phyloP scores from a whole-genome alignment of 768 basidiomycete species.

The Serpula lacrymans region DNA sequence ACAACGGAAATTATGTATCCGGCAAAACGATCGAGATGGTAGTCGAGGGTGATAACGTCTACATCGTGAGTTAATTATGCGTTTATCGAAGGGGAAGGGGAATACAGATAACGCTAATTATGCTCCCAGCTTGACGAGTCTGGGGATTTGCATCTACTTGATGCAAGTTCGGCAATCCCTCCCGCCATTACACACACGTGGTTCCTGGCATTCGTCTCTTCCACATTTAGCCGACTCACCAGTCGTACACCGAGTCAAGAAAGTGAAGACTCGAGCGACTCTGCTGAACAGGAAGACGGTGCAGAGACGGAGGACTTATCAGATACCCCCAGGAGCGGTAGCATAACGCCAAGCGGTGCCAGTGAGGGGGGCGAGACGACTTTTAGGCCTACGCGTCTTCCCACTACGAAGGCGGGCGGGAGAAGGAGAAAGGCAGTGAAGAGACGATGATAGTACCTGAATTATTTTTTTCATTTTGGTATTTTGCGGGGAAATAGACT shows the following conservation, averaged over 20 bases:
- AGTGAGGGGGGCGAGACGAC: constrained; percentile 17
- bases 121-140: constrained; percentile 53
- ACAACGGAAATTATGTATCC: constrained; percentile 48
- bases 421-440: constrained; percentile 58
- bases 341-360: constrained; percentile 32
- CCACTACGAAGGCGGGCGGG: constrained; percentile 55
- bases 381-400: constrained; percentile 29
- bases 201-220: constrained; percentile 51
- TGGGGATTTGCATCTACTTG: constrained; percentile 55
- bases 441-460: constrained; percentile 36
- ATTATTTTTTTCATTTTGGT: constrained; percentile 1
- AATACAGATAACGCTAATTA: constrained; percentile 6
- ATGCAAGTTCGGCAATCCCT: constrained; percentile 51
- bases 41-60: constrained; percentile 74
- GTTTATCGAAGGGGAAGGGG: constrained; percentile 28
- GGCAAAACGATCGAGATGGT: constrained; percentile 73
- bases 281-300: constrained; percentile 33
- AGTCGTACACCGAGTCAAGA: constrained; percentile 1
- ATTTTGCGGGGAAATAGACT: constrained; percentile 18
- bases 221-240: constrained; percentile 7
- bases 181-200: constrained; percentile 69
- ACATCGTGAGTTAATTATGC: too few species aligned
- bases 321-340: constrained; percentile 42
- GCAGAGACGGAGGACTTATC: constrained; percentile 41
- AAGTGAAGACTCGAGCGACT: constrained; percentile 22